Conservation (phyloP, 2,329 filamentous ascomycete species). For the Hypoxylon sp. region DNA sequence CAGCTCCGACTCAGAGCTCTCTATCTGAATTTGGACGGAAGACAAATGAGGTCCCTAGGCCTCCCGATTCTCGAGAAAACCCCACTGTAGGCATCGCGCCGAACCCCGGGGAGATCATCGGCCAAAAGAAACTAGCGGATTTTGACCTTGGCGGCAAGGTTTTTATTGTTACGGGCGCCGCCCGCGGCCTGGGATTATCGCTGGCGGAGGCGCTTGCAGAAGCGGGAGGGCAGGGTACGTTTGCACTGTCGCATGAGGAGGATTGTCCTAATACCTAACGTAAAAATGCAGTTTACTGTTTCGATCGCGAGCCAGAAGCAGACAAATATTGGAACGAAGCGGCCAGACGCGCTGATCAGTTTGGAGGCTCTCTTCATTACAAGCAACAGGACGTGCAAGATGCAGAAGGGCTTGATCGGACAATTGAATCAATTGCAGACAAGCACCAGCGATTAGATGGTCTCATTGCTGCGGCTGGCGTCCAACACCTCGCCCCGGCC, state of each 20-base stretch:
- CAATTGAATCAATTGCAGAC: constrained; percentile 72
- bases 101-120: constrained; percentile 47
- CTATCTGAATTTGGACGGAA: constrained; percentile 27
- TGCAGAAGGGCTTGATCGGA: constrained; percentile 68
- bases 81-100: constrained; percentile 46
- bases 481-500: constrained; percentile 77
- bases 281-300: constrained; percentile 65
- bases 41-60: constrained; percentile 30
- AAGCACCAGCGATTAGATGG: constrained; percentile 75
- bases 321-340: constrained; percentile 72
- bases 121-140: constrained; percentile 68
- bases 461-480: constrained; percentile 77
- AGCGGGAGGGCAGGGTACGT: constrained; percentile 76
- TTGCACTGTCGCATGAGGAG: background rate
- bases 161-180: constrained; percentile 79
- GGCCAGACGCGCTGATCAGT: constrained; percentile 71
- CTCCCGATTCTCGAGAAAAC: constrained; percentile 50
- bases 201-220: constrained; percentile 81
- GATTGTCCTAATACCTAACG: constrained; percentile 3
- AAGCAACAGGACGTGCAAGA: constrained; percentile 77
- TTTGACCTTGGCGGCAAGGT: constrained; percentile 79
- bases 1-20: constrained; percentile 10
- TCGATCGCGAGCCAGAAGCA: constrained; percentile 67
- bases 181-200: constrained; percentile 79
- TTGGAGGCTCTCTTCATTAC: constrained; percentile 76